Evolutionary conservation across 768 basidiomycete species (phyloP).

Genomic region (Phylloporus sp.): DNA sequence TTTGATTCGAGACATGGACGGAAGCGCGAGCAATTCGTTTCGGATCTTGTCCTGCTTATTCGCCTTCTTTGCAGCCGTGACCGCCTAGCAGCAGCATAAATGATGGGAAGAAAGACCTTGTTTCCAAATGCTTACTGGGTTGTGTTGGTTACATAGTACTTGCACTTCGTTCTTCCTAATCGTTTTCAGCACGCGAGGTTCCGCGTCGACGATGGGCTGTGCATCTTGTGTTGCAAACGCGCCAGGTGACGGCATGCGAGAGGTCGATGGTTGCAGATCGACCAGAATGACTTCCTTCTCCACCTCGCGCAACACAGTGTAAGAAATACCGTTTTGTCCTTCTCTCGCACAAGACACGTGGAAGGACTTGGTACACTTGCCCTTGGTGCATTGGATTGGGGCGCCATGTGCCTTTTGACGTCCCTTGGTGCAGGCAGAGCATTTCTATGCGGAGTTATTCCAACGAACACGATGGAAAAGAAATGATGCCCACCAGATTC

Average conservation of each 20-base stretch:
- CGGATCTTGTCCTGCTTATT: conserved; percentile 71
- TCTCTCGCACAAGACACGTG: conserved; percentile 86
- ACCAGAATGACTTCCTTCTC: conserved; percentile 78
- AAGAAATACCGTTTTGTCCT: conserved; percentile 48
- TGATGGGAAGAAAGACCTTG: neutral
- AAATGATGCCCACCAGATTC: conserved; percentile 63
- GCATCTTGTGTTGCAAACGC: neutral
- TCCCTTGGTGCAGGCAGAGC: conserved; percentile 72
- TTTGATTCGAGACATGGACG: conserved; percentile 71
- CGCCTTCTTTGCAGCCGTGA: conserved; percentile 70
- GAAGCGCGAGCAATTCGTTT: conserved; percentile 63
- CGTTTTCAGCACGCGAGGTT: conserved; percentile 47
- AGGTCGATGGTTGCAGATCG: conserved; percentile 31
- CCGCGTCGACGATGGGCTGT: conserved; percentile 5
- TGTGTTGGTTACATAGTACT: conserved; percentile 81
- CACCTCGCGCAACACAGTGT: conserved; percentile 58
- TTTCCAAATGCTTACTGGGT: conserved; percentile 60
- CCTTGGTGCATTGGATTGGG: conserved; percentile 89
- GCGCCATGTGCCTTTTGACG: conserved; percentile 67
- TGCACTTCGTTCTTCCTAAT: conserved; percentile 73
- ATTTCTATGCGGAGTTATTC: conserved; percentile 61
- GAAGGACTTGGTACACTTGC: conserved; percentile 90
- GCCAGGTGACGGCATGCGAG: neutral
- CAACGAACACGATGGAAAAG: neutral
- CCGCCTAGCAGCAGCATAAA: conserved; percentile 41